Conservation (phyloP, 495 filamentous ascomycete genomes). For the Parathielavia appendiculata region DNA sequence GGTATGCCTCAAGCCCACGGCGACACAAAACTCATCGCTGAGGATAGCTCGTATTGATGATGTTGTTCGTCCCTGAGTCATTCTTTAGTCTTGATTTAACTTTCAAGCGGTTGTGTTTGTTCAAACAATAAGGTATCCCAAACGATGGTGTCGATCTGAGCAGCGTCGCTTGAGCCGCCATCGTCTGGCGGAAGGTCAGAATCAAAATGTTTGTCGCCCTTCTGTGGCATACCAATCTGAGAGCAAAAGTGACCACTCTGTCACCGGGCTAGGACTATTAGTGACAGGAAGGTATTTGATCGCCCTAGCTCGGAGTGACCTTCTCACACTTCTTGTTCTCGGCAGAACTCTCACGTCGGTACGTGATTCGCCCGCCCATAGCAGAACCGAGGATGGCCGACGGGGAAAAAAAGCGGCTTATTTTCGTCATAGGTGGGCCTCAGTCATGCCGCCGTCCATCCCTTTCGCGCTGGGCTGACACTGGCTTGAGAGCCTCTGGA, state of each 20-base stretch:
- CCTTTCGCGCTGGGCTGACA: not conserved
- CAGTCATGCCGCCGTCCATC: not conserved
- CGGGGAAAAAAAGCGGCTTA: not conserved
- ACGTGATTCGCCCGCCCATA: too few relatives aligned
- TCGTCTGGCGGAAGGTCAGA: too few relatives aligned
- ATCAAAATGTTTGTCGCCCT: too few relatives aligned
- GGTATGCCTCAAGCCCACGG: not conserved
- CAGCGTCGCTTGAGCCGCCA: too few relatives aligned
- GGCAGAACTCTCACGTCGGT: not conserved
- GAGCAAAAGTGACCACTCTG: too few relatives aligned
- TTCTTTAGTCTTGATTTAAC: not conserved
- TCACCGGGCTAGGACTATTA: too few relatives aligned
- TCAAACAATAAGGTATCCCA: too few relatives aligned
- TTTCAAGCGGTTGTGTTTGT: too few relatives aligned
- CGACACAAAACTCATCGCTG: not conserved
- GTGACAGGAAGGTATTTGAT: too few relatives aligned
- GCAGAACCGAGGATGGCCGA: not conserved
- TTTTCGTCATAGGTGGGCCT: slow-evolving; percentile 9
- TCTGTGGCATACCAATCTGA: too few relatives aligned
- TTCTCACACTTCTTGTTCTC: not conserved
- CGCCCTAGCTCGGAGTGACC: not conserved
- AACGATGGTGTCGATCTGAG: too few relatives aligned
- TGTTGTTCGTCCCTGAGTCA: not conserved
- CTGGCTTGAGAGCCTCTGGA: slow-evolving; percentile 32
- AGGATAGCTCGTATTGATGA: not conserved